phyloP scores from a whole-genome alignment of 164 flowering plant genomes.

The Umbilicus rupestris region DNA sequence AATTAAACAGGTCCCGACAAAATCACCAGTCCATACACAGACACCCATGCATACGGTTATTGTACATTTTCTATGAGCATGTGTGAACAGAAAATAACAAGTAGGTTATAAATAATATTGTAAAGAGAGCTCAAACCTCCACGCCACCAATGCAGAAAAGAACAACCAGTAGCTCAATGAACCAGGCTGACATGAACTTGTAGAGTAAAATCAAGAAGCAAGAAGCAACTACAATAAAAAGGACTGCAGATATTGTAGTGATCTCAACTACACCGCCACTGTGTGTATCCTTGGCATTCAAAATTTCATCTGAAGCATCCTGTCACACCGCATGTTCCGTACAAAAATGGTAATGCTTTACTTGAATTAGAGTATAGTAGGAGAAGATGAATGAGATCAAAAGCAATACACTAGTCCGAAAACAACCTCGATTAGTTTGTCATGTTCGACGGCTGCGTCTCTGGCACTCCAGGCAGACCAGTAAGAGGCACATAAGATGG shows the following conservation, averaged over 20 bases:
- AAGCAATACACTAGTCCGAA: neutral
- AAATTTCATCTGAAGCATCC: slow-evolving; percentile 72
- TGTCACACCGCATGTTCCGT: slow-evolving; percentile 17
- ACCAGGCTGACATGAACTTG: slow-evolving; percentile 90
- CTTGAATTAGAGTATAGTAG: neutral
- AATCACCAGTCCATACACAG: neutral
- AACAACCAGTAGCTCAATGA: slow-evolving; percentile 85
- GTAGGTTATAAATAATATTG: neutral
- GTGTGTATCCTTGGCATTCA: slow-evolving; percentile 23
- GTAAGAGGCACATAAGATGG: slow-evolving; percentile 84
- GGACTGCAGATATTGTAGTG: slow-evolving; percentile 64
- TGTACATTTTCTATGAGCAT: neutral
- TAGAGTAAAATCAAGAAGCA: slow-evolving; percentile 84
- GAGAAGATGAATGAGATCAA: neutral
- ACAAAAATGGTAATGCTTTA: neutral
- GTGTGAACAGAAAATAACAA: neutral
- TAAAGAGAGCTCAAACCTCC: slow-evolving; percentile 49
- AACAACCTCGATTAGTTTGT: slow-evolving; percentile 69
- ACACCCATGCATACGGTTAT: neutral
- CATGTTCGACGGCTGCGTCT: slow-evolving; percentile 90
- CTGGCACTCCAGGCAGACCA: slow-evolving; percentile 98
- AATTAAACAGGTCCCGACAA: neutral
- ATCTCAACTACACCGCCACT: slow-evolving; percentile 68
- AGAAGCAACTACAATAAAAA: slow-evolving; percentile 84
- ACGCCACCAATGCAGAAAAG: slow-evolving; percentile 95